Evolutionary conservation across 2,329 filamentous ascomycete genomes (phyloP).

Genomic region (Alternaria ventricosa): DNA sequence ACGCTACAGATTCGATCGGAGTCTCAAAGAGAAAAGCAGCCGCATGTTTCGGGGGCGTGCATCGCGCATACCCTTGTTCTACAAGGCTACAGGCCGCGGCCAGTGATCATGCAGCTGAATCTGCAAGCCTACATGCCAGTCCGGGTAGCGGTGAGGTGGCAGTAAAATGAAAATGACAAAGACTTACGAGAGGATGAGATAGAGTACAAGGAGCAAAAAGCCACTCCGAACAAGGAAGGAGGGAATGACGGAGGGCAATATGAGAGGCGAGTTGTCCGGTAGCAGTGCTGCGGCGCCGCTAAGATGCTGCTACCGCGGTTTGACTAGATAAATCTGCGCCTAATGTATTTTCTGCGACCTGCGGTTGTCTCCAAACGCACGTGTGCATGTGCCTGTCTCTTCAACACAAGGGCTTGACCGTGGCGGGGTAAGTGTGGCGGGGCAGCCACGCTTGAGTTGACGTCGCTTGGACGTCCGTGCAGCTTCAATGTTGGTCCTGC

Average conservation of each 20-base stretch:
- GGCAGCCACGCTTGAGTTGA: slow-evolving; percentile 13
- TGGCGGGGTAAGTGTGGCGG: slow-evolving; percentile 32
- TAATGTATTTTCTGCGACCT: background rate
- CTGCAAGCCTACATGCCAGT: background rate
- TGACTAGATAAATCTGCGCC: background rate
- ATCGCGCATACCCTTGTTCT: background rate
- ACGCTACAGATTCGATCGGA: background rate
- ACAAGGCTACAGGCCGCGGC: background rate
- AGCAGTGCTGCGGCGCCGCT: background rate
- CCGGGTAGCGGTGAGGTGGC: background rate
- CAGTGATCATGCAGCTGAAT: background rate
- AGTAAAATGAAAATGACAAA: background rate
- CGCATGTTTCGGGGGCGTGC: background rate
- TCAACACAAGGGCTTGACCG: background rate
- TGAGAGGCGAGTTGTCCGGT: background rate
- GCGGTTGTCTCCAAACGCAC: background rate
- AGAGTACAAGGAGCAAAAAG: background rate
- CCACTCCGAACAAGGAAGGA: background rate
- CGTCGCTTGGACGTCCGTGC: slow-evolving; percentile 15
- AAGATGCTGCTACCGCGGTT: background rate
- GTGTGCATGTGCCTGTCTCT: background rate
- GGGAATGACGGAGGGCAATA: background rate
- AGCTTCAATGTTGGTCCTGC: slow-evolving; percentile 5
- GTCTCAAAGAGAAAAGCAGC: background rate
- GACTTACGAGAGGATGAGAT: background rate